Base-by-base conservation (phyloP, 441 rosid species). In the Dalechampia spathulata region DNA sequence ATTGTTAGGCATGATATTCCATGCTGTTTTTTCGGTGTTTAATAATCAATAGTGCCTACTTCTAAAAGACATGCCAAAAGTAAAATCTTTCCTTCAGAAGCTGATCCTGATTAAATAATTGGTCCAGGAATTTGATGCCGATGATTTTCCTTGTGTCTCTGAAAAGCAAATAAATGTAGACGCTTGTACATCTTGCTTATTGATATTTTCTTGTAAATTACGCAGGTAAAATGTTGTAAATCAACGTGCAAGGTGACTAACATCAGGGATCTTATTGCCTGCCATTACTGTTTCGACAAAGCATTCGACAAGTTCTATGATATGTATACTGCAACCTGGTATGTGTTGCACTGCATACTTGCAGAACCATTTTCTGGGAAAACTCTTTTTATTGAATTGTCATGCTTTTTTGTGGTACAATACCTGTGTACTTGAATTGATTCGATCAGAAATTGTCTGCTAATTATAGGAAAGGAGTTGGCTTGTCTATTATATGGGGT, bases 151-250 rank as follows among this genome's bases (percentile, higher is more conserved):
- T 20, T 30, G 4, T 9, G 0, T 36, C 6, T 20, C 4, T 0
- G 21, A 22, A 32, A 37, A 39, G 8, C 2, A 57, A 19, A 38
- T 4, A 23, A n/a, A 45, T 7, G 5, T 5, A 7, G 2, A 17
- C 7, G 21, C 20, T 39, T 15, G 17, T 15, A 37, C 17, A 14
- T 25, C 34, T 6, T 52, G 21, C 22, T 61, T 37, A 19, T 44
- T 69, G 41, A 67, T 37, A 56, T 39, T 22, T 41, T 39, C 34
- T 22, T 37, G 11, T 52, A 32, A 30, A 16, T 55, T 27, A 50
- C 57, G 57, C 71, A 82, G 92, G 86, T 82, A 30, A 85, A 85
- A 75, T 85, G 93, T 80, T 80, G 86, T 52, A 85, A 85, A 65
- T 67, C 89, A 57, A 78, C 85, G 8, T 85, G 89, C 76, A 64